Percentiles rank a stretch among this genome's conserved stretches.
Conservation (phyloP, 2,329 filamentous ascomycete genomes). For the Cordyceps cateniannulata region DNA sequence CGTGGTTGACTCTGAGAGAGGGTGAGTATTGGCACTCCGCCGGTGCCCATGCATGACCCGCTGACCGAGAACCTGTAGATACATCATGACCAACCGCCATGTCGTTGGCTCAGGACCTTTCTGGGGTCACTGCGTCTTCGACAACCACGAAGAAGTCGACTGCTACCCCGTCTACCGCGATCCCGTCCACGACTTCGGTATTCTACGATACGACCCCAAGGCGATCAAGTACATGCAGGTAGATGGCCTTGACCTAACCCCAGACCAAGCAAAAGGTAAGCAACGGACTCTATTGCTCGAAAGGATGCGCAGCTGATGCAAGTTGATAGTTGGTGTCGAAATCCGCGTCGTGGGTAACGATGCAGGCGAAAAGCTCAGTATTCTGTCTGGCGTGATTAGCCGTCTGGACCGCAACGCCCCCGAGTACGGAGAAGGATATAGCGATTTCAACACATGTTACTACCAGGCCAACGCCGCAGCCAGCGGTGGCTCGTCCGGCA, state of each 20-base stretch:
- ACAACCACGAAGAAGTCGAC: conserved; percentile 96
- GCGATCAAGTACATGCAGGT: conserved; percentile 97
- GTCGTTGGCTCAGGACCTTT: conserved; percentile 94
- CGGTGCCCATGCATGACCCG: neutral
- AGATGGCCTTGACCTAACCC: conserved; percentile 69
- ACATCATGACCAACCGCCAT: conserved; percentile 83
- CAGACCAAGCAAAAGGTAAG: conserved; percentile 70
- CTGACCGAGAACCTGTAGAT: conserved; percentile 33
- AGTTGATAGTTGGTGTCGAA: conserved; percentile 69
- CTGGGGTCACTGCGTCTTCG: conserved; percentile 97
- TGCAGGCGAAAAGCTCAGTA: conserved; percentile 96
- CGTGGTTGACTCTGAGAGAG: conserved; percentile 88
- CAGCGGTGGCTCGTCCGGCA: conserved; percentile 95
- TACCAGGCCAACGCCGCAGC: conserved; percentile 97
- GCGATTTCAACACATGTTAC: conserved; percentile 94
- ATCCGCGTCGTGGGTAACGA: conserved; percentile 98
- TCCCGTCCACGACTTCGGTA: conserved; percentile 96
- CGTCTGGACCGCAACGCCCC: conserved; percentile 93
- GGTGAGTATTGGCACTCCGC: conserved; percentile 41
- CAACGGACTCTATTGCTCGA: neutral
- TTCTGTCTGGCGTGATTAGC: conserved; percentile 94
- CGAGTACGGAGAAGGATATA: conserved; percentile 96
- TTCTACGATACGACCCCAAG: conserved; percentile 91
- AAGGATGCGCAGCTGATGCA: neutral
- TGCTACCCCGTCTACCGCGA: conserved; percentile 96